phyloP scores from a whole-genome alignment of 306 rosid genomes.

The Neltuma alba region DNA sequence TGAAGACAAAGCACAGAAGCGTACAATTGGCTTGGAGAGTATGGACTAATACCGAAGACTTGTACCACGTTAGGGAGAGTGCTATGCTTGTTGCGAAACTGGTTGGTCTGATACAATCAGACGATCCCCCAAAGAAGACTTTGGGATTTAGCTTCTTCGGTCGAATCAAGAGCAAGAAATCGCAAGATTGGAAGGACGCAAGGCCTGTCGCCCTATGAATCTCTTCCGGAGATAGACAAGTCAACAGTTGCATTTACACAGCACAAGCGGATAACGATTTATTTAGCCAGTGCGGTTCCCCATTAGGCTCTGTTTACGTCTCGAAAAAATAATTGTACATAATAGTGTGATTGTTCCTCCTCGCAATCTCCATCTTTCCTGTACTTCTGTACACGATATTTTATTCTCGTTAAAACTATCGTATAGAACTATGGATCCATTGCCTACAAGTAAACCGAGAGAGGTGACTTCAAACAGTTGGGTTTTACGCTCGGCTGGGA shows the following conservation, averaged over 20 bases:
- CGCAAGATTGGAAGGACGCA: constrained; percentile 52
- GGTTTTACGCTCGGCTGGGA: background rate
- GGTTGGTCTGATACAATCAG: constrained; percentile 59
- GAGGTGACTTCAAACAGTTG: background rate
- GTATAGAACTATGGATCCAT: background rate
- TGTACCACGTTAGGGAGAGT: constrained; percentile 63
- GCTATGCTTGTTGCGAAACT: constrained; percentile 79
- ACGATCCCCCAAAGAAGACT: constrained; percentile 53
- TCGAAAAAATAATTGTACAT: constrained; percentile 28
- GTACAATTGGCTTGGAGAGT: constrained; percentile 59
- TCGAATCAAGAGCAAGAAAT: constrained; percentile 34
- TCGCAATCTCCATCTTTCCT: constrained; percentile 4
- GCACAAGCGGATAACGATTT: constrained; percentile 13
- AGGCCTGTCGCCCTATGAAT: constrained; percentile 41
- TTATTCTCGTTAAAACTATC: constrained; percentile 5
- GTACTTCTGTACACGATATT: background rate
- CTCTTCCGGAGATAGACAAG: constrained; percentile 14
- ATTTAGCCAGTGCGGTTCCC: constrained; percentile 20
- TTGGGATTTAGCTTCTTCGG: constrained; percentile 68
- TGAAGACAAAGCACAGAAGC: constrained; percentile 71
- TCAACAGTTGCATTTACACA: background rate
- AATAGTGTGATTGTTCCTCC: constrained; percentile 7
- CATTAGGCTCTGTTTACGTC: constrained; percentile 23
- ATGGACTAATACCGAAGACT: constrained; percentile 67
- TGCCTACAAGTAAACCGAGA: background rate